Evolutionary conservation across 2,329 filamentous ascomycete species (phyloP).

Genomic region (Nakataea oryzae): DNA sequence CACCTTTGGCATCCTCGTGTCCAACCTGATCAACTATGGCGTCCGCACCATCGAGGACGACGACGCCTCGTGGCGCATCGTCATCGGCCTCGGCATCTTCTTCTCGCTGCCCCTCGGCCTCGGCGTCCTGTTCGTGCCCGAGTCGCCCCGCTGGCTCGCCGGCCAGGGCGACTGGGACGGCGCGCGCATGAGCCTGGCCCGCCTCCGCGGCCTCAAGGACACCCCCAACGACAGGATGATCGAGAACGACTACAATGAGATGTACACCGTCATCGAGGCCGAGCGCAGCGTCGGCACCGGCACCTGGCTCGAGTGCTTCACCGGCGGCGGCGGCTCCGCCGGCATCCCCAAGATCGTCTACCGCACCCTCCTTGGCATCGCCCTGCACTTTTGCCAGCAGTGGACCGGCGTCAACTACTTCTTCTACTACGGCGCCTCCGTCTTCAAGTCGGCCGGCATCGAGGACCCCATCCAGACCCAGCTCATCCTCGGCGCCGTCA

Average conservation of each 20-base stretch:
- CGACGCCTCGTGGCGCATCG: conserved; percentile 48
- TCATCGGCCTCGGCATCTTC: conserved; percentile 44
- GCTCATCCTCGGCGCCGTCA: conserved; percentile 58
- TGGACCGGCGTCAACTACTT: conserved; percentile 42
- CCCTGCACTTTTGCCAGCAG: conserved; percentile 57
- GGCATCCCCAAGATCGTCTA: conserved; percentile 33
- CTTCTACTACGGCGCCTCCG: conserved; percentile 55
- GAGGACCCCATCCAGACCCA: conserved; percentile 56
- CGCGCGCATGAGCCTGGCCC: conserved; percentile 38
- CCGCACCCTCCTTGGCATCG: conserved; percentile 52
- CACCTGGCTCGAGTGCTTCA: conserved; percentile 52
- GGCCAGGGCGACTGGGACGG: conserved; percentile 33
- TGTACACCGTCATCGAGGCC: conserved; percentile 33
- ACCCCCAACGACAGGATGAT: conserved; percentile 32
- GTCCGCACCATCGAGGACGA: conserved; percentile 29
- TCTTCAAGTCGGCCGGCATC: conserved; percentile 58
- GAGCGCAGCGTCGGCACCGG: conserved; percentile 34
- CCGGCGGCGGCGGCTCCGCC: conserved; percentile 23
- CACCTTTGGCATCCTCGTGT: conserved; percentile 54
- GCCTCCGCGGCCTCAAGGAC: conserved; percentile 39
- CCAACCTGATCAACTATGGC: conserved; percentile 44
- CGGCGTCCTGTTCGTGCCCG: conserved; percentile 43
- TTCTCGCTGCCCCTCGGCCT: conserved; percentile 41
- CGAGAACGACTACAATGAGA: conserved; percentile 42
- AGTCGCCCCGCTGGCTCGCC: conserved; percentile 47